Evolutionary conservation across 371 early-diverging fungal genomes (phyloP).

Genomic region (Zancudomyces culisetae): DNA sequence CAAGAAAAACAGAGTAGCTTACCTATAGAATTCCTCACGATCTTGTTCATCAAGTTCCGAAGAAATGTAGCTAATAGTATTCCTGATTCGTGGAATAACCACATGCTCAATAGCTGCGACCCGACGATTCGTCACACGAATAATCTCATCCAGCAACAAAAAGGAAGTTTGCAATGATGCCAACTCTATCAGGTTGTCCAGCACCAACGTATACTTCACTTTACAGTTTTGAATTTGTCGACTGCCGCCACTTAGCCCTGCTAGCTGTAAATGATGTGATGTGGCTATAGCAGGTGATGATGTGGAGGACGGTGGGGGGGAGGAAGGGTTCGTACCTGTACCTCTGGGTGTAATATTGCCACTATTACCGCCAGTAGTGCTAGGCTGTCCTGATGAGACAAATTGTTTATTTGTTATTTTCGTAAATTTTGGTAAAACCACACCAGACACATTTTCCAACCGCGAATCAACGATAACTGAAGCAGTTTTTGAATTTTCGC

Average conservation of each 20-base stretch:
- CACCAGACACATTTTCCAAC: constrained; percentile 95
- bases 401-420: too few species aligned
- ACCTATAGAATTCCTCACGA: constrained; percentile 94
- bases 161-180: constrained; percentile 94
- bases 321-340: too few species aligned
- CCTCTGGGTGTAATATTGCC: too few species aligned
- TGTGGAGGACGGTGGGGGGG: too few species aligned
- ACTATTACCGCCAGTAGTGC: too few species aligned
- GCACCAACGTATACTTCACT: constrained; percentile 81
- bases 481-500: constrained; percentile 80
- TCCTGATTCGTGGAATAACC: constrained; percentile 96
- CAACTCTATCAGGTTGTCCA: constrained; percentile 86
- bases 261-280: constrained; percentile 84
- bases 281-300: too few species aligned
- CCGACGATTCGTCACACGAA: constrained; percentile 96
- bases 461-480: constrained; percentile 76
- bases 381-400: too few species aligned
- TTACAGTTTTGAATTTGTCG: constrained; percentile 87
- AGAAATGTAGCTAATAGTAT: constrained; percentile 92
- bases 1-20: neutral
- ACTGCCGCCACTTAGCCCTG: constrained; percentile 96
- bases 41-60: constrained; percentile 99
- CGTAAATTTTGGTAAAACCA: constrained; percentile 86
- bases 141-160: constrained; percentile 93
- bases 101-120: constrained; percentile 99